A percentile compares a stretch with the other conserved stretches of the same genome.
Conservation (phyloP, 129 eudicot genomes). For the Chrysanthemum seticuspe region DNA sequence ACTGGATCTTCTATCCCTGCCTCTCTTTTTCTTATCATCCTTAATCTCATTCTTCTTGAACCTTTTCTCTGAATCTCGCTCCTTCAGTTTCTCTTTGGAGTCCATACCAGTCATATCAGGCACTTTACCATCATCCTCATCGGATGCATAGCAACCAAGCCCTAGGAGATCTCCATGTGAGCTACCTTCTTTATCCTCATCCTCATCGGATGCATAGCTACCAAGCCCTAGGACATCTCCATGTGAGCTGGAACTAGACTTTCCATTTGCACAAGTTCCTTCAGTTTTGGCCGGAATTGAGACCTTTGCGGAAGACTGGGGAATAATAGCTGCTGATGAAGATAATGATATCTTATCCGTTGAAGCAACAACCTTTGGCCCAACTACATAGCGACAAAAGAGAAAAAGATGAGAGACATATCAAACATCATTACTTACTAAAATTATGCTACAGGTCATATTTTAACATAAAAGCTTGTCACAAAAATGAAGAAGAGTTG, state of each 20-base stretch:
- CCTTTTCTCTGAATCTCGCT: slow-evolving; percentile 56
- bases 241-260: slow-evolving; percentile 50
- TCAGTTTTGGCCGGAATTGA: slow-evolving; percentile 47
- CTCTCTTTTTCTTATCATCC: slow-evolving; percentile 50
- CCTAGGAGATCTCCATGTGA: slow-evolving; percentile 76
- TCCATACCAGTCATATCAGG: too few relatives aligned
- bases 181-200: slow-evolving; percentile 18
- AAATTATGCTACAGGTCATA: not conserved
- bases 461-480: slow-evolving; percentile 14
- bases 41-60: slow-evolving; percentile 46
- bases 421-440: not conserved
- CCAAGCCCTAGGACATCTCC: slow-evolving; percentile 84
- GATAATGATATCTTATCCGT: not conserved
- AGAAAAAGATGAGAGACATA: not conserved
- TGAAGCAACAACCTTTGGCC: slow-evolving; percentile 29
- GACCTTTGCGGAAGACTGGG: slow-evolving; percentile 65
- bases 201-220: slow-evolving; percentile 91
- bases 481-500: not conserved
- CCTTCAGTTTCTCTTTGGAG: slow-evolving; percentile 52
- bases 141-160: slow-evolving; percentile 85
- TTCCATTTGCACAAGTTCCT: slow-evolving; percentile 51
- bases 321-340: slow-evolving; percentile 42
- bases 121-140: slow-evolving; percentile 71
- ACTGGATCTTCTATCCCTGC: slow-evolving; percentile 44
- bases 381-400: slow-evolving; percentile 37